Base-by-base conservation (phyloP, 1,139 yeast genomes). In the Yamadazyma atlantica region DNA sequence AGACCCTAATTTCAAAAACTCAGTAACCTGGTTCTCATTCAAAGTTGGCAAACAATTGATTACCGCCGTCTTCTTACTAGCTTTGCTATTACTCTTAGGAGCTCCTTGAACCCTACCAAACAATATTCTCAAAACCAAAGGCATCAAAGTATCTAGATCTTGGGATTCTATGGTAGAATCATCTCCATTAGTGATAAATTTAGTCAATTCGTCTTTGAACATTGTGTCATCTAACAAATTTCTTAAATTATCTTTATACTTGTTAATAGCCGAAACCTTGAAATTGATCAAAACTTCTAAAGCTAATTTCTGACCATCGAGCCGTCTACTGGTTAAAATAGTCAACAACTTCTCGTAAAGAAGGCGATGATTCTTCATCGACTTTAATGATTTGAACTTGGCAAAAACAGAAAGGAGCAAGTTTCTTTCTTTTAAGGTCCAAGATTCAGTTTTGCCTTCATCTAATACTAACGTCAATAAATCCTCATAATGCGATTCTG, bases 21-120 rank as follows among this genome's bases (percentile, higher is more conserved):
- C 68, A 8, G 64, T 60, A 23, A 89, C 72, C 45, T 78, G 75
- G 5, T 64, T 58, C 14, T 76, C 75, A 15, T 73, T 69, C 37
- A 92, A 69, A 45, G 74, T 81, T 19, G 87, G 85, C 37, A 92
- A 62, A 2, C 85, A 71, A 14, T 84, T 72, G 12, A 92, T 69
- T 4, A 89, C 88, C 2, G 97, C 92, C 54, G 74, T 74, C 49
- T 88, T 85, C 49, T 86, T 75, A 17, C 90, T 82, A 43, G 78
- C 75, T 51, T 85, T 85, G 35, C 82, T 78, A 43, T 88, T 88
- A 57, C 83, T 79, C 44, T 57, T 66, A 4, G 71, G 56, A 3
- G 66, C 50, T 13, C 75, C 74, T 60, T 87, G 95, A 8, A 89
- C 88, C 46, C 95, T 73, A 4, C 98, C 98, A 60, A 84, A 92